Base-by-base conservation (phyloP, 2,329 filamentous ascomycete genomes). In the Fonsecaea monophora region DNA sequence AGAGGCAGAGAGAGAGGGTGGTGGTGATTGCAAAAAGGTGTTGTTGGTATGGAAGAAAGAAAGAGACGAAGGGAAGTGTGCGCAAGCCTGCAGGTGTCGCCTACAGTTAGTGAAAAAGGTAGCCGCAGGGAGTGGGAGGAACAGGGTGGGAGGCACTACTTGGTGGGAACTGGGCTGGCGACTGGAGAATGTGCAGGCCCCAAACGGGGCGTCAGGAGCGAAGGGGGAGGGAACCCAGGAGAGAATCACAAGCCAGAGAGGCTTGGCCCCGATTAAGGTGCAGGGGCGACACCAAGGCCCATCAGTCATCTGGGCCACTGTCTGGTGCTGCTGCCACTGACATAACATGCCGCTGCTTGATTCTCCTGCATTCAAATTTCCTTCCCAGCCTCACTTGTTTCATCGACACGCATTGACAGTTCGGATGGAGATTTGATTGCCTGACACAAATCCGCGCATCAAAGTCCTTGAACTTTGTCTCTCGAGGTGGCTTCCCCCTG, bases 361-460 rank as follows among this genome's bases (percentile, higher is more conserved):
- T 37, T 37, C 35, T 12, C 12, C 53, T 8, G 30, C 34, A 37
- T 53, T 58, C 58, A 60, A 25, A 60, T 64, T 35, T 63, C 42
- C 53, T 25, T 12, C 54, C n/a, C 55, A 59, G 60, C 56, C 60
- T 64, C 65, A 61, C 50, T 37, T 64, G 65, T 67, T 67, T 67
- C 65, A 67, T 40, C 60, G 30, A 35, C 30, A 37, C 21, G 30
- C 34, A 48, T 34, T 30, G 9, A 45, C 35, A 15, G 32, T 18
- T 58, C 55, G 9, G 18, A 50, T 50, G 4, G 45, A 50, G 38
- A 60, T 60, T 50, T 48, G 57, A 60, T 60, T 37, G 25, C 30
- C 45, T 50, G 15, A 7, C 40, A 45, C 15, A 6, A 18, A 3
- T 13, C 45, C 25, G 45, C 45, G 12, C 9, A 25, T 50, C 9